Conservation (phyloP, 148 eudicot species). For the Silene latifolia region DNA sequence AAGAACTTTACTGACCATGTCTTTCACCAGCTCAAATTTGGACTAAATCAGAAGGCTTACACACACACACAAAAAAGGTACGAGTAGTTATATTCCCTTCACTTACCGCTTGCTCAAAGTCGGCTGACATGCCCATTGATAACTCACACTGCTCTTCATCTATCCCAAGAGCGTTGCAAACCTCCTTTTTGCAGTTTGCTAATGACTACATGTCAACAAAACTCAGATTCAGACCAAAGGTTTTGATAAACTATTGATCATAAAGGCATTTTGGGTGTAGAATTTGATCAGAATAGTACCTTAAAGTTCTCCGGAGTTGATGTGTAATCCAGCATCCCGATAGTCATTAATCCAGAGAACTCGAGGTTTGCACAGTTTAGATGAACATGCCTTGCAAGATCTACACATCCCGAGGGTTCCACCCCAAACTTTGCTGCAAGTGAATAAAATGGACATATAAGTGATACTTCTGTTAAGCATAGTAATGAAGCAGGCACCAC, state of each 20-base stretch:
- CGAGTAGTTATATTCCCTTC: neutral
- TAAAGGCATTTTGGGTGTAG: neutral
- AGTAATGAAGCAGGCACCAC: neutral
- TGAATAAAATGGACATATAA: conserved; percentile 6
- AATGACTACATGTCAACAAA: conserved; percentile 47
- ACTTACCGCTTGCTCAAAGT: conserved; percentile 96
- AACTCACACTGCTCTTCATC: conserved; percentile 79
- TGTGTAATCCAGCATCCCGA: conserved; percentile 94
- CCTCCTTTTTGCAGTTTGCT: conserved; percentile 69
- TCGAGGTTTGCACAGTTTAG: conserved; percentile 79
- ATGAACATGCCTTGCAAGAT: conserved; percentile 75
- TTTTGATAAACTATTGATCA: neutral
- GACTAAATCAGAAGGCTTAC: neutral
- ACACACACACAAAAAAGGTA: no score
- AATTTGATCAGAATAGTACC: conserved; percentile 35
- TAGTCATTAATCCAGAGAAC: conserved; percentile 94
- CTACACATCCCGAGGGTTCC: conserved; percentile 80
- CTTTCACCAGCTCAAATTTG: neutral
- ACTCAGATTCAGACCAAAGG: conserved; percentile 13
- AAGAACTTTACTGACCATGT: neutral
- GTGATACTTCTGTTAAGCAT: neutral
- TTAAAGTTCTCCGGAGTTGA: conserved; percentile 97
- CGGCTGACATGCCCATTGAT: conserved; percentile 99
- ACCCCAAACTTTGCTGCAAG: conserved; percentile 89
- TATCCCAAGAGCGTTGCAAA: conserved; percentile 74